A percentile compares a stretch with the other conserved stretches of the same genome.
Evolutionary conservation across 495 filamentous ascomycete genomes (phyloP).

Genomic region (Penicillium cataractarum): DNA sequence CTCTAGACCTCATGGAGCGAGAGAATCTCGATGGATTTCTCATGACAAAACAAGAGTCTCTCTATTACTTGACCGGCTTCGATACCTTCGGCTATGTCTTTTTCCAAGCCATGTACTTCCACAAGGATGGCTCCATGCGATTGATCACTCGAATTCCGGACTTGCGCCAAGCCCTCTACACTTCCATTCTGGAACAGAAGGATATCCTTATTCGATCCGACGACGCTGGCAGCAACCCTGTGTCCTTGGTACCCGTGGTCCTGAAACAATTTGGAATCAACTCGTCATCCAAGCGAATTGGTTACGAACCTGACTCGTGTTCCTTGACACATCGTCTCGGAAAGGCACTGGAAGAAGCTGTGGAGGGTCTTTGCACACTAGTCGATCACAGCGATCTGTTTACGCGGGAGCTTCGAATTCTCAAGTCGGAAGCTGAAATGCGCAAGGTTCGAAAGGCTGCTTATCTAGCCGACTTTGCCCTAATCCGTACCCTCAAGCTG

Average conservation of each 20-base stretch:
- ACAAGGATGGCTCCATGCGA: constrained; percentile 26
- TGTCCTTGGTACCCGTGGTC: constrained; percentile 27
- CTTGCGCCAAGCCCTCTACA: constrained; percentile 30
- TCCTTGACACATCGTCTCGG: constrained; percentile 24
- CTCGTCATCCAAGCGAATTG: constrained; percentile 23
- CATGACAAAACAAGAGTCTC: constrained; percentile 32
- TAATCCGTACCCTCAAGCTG: constrained; percentile 26
- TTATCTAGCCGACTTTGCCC: constrained; percentile 29
- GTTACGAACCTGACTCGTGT: constrained; percentile 28
- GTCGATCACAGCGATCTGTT: constrained; percentile 28
- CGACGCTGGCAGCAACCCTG: constrained; percentile 27
- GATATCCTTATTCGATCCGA: constrained; percentile 30
- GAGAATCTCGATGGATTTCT: constrained; percentile 32
- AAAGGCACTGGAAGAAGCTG: constrained; percentile 22
- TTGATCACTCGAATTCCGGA: constrained; percentile 31
- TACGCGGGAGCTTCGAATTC: constrained; percentile 26
- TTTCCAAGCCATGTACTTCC: constrained; percentile 34
- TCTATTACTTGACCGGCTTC: constrained; percentile 32
- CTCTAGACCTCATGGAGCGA: constrained; percentile 25
- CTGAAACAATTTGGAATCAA: constrained; percentile 27
- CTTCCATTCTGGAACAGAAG: constrained; percentile 24
- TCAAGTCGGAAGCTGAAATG: constrained; percentile 29
- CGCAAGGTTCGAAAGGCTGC: constrained; percentile 32
- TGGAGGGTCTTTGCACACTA: constrained; percentile 21
- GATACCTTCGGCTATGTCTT: constrained; percentile 35